Conservation (phyloP, 768 basidiomycete genomes). For the Tricholoma flavovirens region DNA sequence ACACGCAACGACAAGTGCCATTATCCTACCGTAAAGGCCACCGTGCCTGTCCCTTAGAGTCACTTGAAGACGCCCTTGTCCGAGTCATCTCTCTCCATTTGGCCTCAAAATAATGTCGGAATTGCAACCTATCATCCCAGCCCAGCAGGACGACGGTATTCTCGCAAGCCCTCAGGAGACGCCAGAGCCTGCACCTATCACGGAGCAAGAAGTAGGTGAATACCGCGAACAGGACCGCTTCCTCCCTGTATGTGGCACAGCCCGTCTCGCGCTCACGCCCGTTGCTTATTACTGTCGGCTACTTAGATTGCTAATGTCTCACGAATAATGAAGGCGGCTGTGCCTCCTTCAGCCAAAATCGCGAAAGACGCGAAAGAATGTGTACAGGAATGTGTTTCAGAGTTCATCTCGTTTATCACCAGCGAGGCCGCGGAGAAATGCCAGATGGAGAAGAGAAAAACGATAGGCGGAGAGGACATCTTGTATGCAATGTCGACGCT, state of each 20-base stretch:
- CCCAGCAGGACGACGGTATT: constrained; percentile 31
- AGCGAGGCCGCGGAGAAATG: constrained; percentile 96
- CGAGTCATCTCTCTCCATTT: background rate
- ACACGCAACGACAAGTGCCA: too few relatives aligned
- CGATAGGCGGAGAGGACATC: constrained; percentile 96
- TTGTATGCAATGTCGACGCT: constrained; percentile 89
- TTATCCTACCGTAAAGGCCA: background rate
- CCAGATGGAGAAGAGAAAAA: constrained; percentile 92
- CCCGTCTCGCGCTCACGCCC: background rate
- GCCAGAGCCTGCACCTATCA: constrained; percentile 65
- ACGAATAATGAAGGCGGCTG: constrained; percentile 91
- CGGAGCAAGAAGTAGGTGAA: constrained; percentile 90
- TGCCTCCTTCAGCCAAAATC: constrained; percentile 90
- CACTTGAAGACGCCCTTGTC: background rate
- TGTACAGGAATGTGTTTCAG: constrained; percentile 96
- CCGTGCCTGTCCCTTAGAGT: background rate
- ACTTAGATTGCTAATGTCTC: constrained; percentile 96
- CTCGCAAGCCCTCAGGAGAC: constrained; percentile 35
- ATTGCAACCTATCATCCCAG: constrained; percentile 38
- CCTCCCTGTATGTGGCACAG: constrained; percentile 70
- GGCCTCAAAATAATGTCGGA: constrained; percentile 23
- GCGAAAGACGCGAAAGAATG: constrained; percentile 98
- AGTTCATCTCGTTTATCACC: constrained; percentile 98
- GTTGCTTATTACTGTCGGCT: background rate
- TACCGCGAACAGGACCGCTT: constrained; percentile 94